Evolutionary conservation across 768 basidiomycete genomes (phyloP), one percentile per base, ranked within the genome.

Genomic region (Suillus subaureus): DNA sequence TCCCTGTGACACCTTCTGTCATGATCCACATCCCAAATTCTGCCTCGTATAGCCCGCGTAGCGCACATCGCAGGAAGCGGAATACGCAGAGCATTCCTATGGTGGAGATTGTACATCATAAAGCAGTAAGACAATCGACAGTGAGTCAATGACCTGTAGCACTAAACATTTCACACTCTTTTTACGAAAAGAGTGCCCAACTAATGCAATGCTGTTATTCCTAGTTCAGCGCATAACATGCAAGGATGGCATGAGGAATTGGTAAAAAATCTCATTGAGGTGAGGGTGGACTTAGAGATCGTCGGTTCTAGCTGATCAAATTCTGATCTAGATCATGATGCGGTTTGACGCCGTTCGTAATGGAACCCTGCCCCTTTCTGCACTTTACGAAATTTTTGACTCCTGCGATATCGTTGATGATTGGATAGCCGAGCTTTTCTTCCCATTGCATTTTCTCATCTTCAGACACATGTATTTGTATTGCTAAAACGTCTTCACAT

Each of bases 81-180:
- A 64, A 52, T 18, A 2, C 37, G 28, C 45, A 37, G 37, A 66
- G 52, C 12, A 35, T 66, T 52, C 63, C 37, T 57, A 39, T 66
- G 56, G 33, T 39, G 31, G 45, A 63, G 13, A 62, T 63, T 4
- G 18, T 13, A 21, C 28, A 16, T 31, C 58, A 60, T 13, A n/a
- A 35, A 33, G 6, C 33, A n/a, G 21, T 33, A 15, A 33, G 31
- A 12, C 21, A 13, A 3, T n/a, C 12, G 33, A 55, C 54, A n/a
- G 18, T 21, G 12, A 55, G 31, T 33, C 54, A 33, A 35, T 13
- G n/a, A 1, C 35, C 31, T 55, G 12, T n/a, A 21, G 6, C 6
- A 12, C 31, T 55, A 6, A 31, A 18, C 4, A 16, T 52, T 52
- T 18, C n/a, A 16, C 51, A 33, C 28, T 55, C 31, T 11, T 18